Evolutionary conservation across 345 rosid species (phyloP).

Genomic region (Populus alba): DNA sequence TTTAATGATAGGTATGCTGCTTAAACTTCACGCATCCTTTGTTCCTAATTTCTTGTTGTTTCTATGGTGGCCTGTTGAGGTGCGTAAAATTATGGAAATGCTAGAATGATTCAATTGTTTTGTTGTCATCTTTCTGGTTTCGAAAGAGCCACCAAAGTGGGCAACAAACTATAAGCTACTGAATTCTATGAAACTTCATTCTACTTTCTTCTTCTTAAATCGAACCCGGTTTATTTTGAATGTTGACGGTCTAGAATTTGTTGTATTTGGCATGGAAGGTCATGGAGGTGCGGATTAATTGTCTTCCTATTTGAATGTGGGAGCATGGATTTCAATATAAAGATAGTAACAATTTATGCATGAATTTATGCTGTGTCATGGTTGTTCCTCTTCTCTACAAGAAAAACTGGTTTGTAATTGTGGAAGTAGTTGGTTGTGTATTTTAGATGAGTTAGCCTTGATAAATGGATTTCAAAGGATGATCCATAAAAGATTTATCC

Average conservation of each 20-base stretch:
- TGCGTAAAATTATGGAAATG: background rate
- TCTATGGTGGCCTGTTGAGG: background rate
- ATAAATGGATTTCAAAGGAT: background rate
- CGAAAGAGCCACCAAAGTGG: background rate
- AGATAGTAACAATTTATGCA: background rate
- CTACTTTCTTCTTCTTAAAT: background rate
- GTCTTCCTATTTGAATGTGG: background rate
- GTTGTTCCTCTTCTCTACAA: background rate
- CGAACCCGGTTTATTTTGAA: background rate
- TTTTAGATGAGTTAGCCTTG: background rate
- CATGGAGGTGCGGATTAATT: background rate
- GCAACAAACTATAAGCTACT: background rate
- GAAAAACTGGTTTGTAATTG: background rate
- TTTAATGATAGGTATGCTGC: constrained; percentile 82
- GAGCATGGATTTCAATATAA: background rate
- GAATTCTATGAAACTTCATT: too few relatives aligned
- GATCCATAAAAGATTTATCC: background rate
- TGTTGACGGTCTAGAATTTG: background rate
- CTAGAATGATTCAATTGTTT: background rate
- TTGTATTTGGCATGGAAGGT: background rate
- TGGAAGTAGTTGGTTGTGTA: background rate
- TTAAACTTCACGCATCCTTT: background rate
- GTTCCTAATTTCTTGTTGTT: background rate
- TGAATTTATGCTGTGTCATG: background rate
- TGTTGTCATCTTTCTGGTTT: background rate